Base-by-base conservation (phyloP, 371 early-diverging fungal species). In the Quaeritorhiza haematococci region DNA sequence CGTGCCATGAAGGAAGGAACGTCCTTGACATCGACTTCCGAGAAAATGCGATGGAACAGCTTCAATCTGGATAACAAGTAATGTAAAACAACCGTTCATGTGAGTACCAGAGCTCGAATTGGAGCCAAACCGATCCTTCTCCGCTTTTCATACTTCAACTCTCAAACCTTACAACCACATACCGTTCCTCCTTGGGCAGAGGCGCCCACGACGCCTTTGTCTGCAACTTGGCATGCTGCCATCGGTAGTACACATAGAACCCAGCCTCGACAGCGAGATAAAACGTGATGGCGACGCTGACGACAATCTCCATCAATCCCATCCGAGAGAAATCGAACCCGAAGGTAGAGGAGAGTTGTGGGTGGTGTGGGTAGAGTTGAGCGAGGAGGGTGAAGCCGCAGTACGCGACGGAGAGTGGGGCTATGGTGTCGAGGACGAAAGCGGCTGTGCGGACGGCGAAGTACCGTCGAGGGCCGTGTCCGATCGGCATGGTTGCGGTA, bases 401-500 rank as follows among this genome's bases (percentile, higher is more conserved):
- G 48, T 48, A 55, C 38, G 47, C 42, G 10, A 58, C 33, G 4
- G 63, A 54, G 15, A 42, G 21, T 27, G 59, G 51, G 10, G 63
- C 53, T 3, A 67, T 61, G 42, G 33, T 21, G 48, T 67, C 68
- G 53, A 67, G 13, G 32, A 53, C 27, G 44, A 61, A 50, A 34
- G 57, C 41, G 30, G 41, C 38, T 23, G 41, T n/a, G 34, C 61
- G 56, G 26, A 67, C 28, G 27, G 38, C 53, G 19, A 34, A 26
- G 17, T 63, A 61, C 35, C 48, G 49, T 19, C 33, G 24, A 5
- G 55, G 55, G 3, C 60, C 45, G 59, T 67, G 63, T 21, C 63
- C 63, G 41, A 67, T 61, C 29, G 68, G 68, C 68, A 67, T 67
- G 2, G 17, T 38, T 1, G 13, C 33, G 19, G 50, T 28, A n/a